phyloP scores from a whole-genome alignment of 257 asterid genomes.

The Galeopsis tetrahit region DNA sequence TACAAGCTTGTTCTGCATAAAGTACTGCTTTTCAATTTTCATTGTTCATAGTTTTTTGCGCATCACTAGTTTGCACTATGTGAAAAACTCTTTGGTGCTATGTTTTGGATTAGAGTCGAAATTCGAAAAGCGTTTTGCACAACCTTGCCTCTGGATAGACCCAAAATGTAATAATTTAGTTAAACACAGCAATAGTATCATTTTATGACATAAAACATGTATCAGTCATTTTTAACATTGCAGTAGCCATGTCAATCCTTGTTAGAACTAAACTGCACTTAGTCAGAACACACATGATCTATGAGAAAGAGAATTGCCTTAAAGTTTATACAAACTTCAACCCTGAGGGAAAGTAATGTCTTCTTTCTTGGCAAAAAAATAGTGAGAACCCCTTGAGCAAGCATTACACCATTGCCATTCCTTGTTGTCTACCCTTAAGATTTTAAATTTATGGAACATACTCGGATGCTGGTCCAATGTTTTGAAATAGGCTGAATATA shows the following conservation, averaged over 20 bases:
- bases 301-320: not conserved
- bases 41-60: slow-evolving; percentile 21
- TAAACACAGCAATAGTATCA: not conserved
- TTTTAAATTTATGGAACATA: not conserved
- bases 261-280: slow-evolving; percentile 17
- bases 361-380: slow-evolving; percentile 6
- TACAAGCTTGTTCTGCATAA: slow-evolving; percentile 82
- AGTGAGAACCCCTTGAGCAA: not conserved
- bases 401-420: not conserved
- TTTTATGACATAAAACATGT: not conserved
- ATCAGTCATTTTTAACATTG: slow-evolving; percentile 20
- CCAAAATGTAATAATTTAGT: not conserved
- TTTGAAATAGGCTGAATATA: not conserved
- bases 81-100: not conserved
- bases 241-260: not conserved
- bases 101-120: slow-evolving; percentile 8
- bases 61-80: slow-evolving; percentile 12
- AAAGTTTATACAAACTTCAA: not conserved
- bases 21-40: slow-evolving; percentile 42
- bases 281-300: not conserved
- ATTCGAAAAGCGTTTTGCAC: not conserved
- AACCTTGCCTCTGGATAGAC: slow-evolving; percentile 2
- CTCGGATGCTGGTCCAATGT: slow-evolving; percentile 10
- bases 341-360: slow-evolving; percentile 1
- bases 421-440: slow-evolving; percentile 11